A percentile compares a stretch with the other conserved stretches of the same genome.
phyloP scores from a whole-genome alignment of 768 basidiomycete genomes.

The Cantharellus anzutake region DNA sequence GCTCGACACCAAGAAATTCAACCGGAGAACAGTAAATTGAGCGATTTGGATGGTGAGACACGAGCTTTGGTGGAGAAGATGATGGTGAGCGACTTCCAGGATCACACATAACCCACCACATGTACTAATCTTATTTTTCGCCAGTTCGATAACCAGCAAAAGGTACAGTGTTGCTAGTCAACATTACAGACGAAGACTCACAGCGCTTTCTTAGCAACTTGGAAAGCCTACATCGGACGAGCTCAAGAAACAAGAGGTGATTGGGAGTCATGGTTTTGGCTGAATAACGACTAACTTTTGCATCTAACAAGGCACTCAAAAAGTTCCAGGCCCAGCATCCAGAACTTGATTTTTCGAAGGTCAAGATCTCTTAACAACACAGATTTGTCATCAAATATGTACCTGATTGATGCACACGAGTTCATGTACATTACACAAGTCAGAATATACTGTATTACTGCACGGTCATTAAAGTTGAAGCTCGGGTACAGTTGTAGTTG shows the following conservation, averaged over 20 bases:
- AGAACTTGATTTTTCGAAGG: constrained; percentile 86
- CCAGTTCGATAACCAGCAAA: constrained; percentile 65
- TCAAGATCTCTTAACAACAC: constrained; percentile 48
- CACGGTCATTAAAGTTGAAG: no score
- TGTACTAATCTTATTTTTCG: background rate
- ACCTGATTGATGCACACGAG: no score
- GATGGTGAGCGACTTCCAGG: constrained; percentile 53
- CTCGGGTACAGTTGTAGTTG: no score
- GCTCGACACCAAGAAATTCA: constrained; percentile 93
- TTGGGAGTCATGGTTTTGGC: constrained; percentile 2
- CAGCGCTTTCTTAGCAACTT: constrained; percentile 44
- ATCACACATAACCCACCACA: background rate
- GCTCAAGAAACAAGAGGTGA: constrained; percentile 76
- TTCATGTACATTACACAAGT: no score
- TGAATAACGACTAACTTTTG: background rate
- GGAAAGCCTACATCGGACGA: constrained; percentile 94
- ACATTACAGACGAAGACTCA: constrained; percentile 3
- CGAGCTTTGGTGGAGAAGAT: constrained; percentile 98
- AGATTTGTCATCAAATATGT: background rate
- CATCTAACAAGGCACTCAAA: constrained; percentile 40
- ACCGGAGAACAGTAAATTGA: constrained; percentile 86
- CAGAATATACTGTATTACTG: no score
- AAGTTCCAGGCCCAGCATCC: constrained; percentile 85
- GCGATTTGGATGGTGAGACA: constrained; percentile 91
- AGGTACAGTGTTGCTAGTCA: constrained; percentile 23